Percentiles rank a stretch among this genome's conserved stretches.
These are phyloP conservation scores for Ophidiomyces ophidiicola DNA, from an alignment of 2,329 filamentous ascomycete genomes.

Conservation along the genomic window DNA sequence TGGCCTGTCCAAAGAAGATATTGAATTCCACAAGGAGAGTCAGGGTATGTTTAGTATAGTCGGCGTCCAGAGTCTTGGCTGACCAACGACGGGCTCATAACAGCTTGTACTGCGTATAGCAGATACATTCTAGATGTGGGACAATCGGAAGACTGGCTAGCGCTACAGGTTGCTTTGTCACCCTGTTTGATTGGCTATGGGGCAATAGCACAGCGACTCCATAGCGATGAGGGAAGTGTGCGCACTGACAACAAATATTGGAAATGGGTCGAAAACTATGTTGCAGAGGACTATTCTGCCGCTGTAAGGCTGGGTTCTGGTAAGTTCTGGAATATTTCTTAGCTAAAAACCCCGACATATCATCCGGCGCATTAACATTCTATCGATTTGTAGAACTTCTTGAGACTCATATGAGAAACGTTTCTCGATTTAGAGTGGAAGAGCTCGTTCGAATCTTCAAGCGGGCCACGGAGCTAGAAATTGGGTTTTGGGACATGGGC, in stretches of 20 bases:
- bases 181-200: slow-evolving; percentile 87
- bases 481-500: slow-evolving; percentile 63
- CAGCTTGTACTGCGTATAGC: slow-evolving; percentile 70
- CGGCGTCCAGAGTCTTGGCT: neutral
- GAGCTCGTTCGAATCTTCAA: slow-evolving; percentile 75
- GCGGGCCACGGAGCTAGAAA: slow-evolving; percentile 70
- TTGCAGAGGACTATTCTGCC: slow-evolving; percentile 62
- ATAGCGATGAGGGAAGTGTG: slow-evolving; percentile 48
- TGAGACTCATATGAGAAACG: slow-evolving; percentile 59
- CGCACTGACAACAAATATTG: slow-evolving; percentile 63
- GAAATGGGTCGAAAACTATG: slow-evolving; percentile 85
- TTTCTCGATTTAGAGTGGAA: slow-evolving; percentile 64
- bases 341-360: neutral
- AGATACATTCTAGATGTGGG: slow-evolving; percentile 82
- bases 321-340: too few species aligned
- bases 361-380: neutral
- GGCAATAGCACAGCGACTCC: slow-evolving; percentile 60
- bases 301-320: slow-evolving; percentile 60
- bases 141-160: slow-evolving; percentile 76
- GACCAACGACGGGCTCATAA: neutral
- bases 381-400: slow-evolving; percentile 47
- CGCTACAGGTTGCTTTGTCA: slow-evolving; percentile 69
- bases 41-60: slow-evolving; percentile 42
- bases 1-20: slow-evolving; percentile 59
- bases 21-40: slow-evolving; percentile 61